phyloP scores from a whole-genome alignment of 2,329 filamentous ascomycete genomes.

The Penicillium glabrum region DNA sequence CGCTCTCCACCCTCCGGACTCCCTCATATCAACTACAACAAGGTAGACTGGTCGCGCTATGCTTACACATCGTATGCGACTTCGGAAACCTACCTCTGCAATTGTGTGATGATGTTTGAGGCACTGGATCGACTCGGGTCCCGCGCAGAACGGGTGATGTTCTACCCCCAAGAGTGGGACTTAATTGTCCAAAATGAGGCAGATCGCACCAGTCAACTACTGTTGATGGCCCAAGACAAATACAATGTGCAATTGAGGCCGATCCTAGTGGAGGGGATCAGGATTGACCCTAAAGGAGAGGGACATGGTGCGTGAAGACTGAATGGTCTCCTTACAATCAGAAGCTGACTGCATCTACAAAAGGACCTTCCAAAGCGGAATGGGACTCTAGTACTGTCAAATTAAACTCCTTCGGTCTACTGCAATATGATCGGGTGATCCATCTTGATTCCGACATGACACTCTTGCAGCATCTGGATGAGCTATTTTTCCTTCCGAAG shows the following conservation, averaged over 20 bases:
- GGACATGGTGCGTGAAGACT: constrained; percentile 22
- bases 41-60: constrained; percentile 43
- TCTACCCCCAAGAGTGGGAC: constrained; percentile 45
- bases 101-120: constrained; percentile 45
- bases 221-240: constrained; percentile 48
- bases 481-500: constrained; percentile 66
- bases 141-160: constrained; percentile 40
- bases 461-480: constrained; percentile 65
- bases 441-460: constrained; percentile 64
- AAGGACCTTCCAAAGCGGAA: constrained; percentile 41
- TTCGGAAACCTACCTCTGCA: constrained; percentile 43
- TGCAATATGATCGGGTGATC: constrained; percentile 60
- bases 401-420: constrained; percentile 67
- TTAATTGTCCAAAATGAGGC: constrained; percentile 27
- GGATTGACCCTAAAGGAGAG: constrained; percentile 9
- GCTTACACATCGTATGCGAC: constrained; percentile 48
- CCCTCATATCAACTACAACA: constrained; percentile 31
- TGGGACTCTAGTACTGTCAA: constrained; percentile 69
- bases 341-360: background rate
- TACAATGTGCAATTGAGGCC: constrained; percentile 54
- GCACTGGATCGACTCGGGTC: constrained; percentile 40
- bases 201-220: constrained; percentile 45
- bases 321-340: background rate
- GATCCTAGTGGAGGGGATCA: constrained; percentile 40
- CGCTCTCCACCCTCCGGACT: constrained; percentile 16